Evolutionary conservation across 768 basidiomycete genomes (phyloP), one percentile per base, ranked within the genome.

Genomic region (Trametes meyenii): DNA sequence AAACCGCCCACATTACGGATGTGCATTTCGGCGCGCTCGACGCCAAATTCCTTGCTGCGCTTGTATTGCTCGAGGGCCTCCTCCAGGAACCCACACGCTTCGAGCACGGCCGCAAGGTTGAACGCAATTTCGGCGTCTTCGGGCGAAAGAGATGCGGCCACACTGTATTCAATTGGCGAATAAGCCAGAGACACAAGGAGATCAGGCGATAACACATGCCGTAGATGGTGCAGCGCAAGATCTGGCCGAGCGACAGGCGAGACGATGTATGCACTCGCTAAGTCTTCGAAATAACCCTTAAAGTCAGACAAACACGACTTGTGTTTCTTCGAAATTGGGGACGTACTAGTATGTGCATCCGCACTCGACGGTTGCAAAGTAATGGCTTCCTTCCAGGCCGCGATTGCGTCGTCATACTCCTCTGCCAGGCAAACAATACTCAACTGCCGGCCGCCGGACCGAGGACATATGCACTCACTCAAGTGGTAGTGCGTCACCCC

Each of bases 91-190:
- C 68, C 67, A 92, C 93, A 85, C 58, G 93, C 92, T 86, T 95
- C 93, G 62, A 94, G 81, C 68, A 95, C 91, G 46, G 92, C 93
- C 52, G 90, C 93, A 60, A 93, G 83, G 77, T 95, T 95, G 81
- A 94, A 95, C 16, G 90, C 87, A 70, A 94, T 92, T 73, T 95
- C 93, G 72, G 90, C 87, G 79, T 95, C 93, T 73, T 92, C 89
- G 48, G 93, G 93, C 61, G 88, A 83, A 67, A 95, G 82, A n/a
- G 87, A 85, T 45, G 86, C 81, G 50, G 93, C 93, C 72, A 90
- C 86, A 67, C 93, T 95, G 75, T 61, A 71, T 70, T 64, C 69
- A 71, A 16, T 8, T 7, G 21, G 8, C 8, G 7, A 44, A 16
- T 44, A 1, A n/a, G 43, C 3, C 43, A 17, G n/a, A 19, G 7